These are phyloP conservation scores for Neonectria sp. DNA, from an alignment of 2,329 filamentous ascomycete species.

Conservation along the genomic window DNA sequence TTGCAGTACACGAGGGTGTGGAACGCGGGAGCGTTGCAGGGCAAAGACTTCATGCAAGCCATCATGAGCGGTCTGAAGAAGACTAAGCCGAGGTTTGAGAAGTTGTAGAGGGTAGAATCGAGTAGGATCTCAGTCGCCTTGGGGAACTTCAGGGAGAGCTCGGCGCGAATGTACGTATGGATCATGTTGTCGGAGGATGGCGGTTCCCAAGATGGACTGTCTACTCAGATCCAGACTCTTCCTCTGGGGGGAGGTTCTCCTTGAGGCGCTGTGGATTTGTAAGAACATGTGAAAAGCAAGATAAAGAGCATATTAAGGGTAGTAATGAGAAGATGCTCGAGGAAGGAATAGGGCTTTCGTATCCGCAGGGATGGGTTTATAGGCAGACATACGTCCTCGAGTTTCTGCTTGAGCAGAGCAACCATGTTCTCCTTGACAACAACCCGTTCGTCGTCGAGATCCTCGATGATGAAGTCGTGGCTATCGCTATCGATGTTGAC, in stretches of 20 bases:
- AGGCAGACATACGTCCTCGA: constrained; percentile 74
- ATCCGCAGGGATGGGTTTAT: not conserved
- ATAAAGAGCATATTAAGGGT: constrained; percentile 2
- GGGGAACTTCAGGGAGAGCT: not conserved
- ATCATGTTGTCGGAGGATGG: not conserved
- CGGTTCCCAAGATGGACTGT: not conserved
- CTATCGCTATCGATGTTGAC: constrained; percentile 80
- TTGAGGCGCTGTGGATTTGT: constrained; percentile 60
- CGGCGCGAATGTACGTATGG: not conserved
- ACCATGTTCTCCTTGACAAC: constrained; percentile 84
- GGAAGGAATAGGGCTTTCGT: not conserved
- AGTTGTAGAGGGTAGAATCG: constrained; percentile 69
- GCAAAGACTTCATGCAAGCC: constrained; percentile 81
- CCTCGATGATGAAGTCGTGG: constrained; percentile 84
- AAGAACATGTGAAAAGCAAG: constrained; percentile 22
- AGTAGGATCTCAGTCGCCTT: not conserved
- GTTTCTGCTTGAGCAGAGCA: constrained; percentile 74
- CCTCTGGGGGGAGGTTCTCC: constrained; percentile 66
- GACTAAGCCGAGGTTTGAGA: constrained; percentile 86
- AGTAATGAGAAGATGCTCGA: constrained; percentile 1
- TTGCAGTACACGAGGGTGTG: constrained; percentile 88
- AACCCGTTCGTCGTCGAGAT: constrained; percentile 83
- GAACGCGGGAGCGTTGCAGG: constrained; percentile 89
- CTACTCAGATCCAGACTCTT: constrained; percentile 68
- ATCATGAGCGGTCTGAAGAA: constrained; percentile 84